Base-by-base conservation (phyloP, 305 asterid genomes). In the Ajuga reptans region DNA sequence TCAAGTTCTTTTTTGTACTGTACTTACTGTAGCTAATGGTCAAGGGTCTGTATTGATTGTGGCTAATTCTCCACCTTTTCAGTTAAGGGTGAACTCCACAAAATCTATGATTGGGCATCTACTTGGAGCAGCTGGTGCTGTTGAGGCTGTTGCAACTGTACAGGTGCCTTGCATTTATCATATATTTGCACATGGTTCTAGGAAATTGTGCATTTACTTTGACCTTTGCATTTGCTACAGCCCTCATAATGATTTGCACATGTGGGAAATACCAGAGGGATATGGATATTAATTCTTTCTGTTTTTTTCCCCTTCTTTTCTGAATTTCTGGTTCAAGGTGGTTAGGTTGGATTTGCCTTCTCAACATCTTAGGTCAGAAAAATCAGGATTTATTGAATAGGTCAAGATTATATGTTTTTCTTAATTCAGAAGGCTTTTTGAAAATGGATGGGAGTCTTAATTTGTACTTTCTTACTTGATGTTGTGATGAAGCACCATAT, bases 101-200 rank as follows among this genome's bases (percentile, higher is more conserved):
- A 90, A 90, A 76, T 90, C 97, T 71, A 90, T 90, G 95, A 84
- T 81, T 3, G 97, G 97, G 55, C 97, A 90, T 75, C 84, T 90
- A 43, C 85, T 90, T 55, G 97, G 97, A 51, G 94, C 90, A 61
- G 85, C 95, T 78, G 97, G 97, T 69, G 95, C 90, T 51, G 95
- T 90, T 59, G 97, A 90, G 77, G 97, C 97, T 71, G 81, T 90
- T 65, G 92, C 95, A 64, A 79, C 94, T 57, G 84, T 88, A 64
- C 94, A 90, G 95, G 95, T 87, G 74, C 68, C 54, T 60, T 56
- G 33, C 64, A 74, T 41, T 29, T 24, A 60, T 34, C 34, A 18
- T 67, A 37, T 41, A 18, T 56, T 65, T 72, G 68, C 49, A 50
- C 50, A 45, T 4, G 58, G 53, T 9, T 27, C 64, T 47, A 16